Evolutionary conservation across 169 alveolate genomes (phyloP).

Genomic region (Miamiensis avidus): DNA sequence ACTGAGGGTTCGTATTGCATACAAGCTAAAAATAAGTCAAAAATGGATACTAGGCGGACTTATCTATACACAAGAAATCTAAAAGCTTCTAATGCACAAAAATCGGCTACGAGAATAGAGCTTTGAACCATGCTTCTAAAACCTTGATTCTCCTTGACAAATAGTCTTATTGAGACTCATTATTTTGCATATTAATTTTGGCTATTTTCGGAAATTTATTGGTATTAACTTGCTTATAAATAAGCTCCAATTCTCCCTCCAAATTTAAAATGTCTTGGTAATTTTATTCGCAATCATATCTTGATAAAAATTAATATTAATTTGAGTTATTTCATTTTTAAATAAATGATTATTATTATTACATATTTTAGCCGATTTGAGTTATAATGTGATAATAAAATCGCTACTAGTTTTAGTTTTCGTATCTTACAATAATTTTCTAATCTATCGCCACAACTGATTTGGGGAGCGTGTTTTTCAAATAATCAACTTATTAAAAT

Average conservation of each 20-base stretch:
- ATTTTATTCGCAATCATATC: background rate
- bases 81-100: background rate
- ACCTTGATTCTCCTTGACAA: background rate
- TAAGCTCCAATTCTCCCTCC: background rate
- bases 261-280: background rate
- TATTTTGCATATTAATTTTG: background rate
- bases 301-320: too few relatives aligned
- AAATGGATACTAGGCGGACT: background rate
- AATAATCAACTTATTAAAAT: background rate
- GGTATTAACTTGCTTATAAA: background rate
- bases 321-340: too few relatives aligned
- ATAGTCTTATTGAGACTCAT: background rate
- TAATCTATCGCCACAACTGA: background rate
- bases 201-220: background rate
- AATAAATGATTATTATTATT: too few relatives aligned
- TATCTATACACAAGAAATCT: background rate
- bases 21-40: background rate
- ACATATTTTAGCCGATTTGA: background rate
- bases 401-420: background rate
- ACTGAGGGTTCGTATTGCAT: background rate
- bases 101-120: background rate
- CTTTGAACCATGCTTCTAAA: background rate
- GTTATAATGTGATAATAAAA: background rate
- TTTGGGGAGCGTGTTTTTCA: background rate
- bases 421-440: background rate